Evolutionary conservation across 306 rosid genomes (phyloP), one percentile per base, ranked within the genome.

Genomic region (Cicer judaicum): DNA sequence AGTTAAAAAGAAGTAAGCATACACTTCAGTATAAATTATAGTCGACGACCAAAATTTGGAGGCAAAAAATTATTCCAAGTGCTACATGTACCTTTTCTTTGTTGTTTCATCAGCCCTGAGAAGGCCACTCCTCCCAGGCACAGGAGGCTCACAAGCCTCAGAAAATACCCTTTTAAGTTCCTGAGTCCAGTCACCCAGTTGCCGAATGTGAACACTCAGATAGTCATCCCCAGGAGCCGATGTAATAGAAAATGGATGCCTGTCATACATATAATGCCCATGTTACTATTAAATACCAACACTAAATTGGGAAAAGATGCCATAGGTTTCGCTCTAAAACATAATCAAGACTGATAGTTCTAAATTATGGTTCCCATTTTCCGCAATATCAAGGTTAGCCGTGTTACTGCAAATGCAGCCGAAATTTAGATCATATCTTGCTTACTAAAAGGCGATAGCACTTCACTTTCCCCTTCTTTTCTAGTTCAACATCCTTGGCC

Each of bases 171-270:
- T 89, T 82, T 89, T 95, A 50, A 95, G 96, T 79, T 95, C 99
- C 83, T 84, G 98, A 53, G 99, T 95, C 99, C 99, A 95, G 73
- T 95, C 99, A 70, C 99, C 99, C 34, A 95, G 90, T 90, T 95
- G 99, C 76, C 99, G 87, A 69, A 95, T 95, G 87, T 95, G 99
- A 82, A 95, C 97, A 68, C 99, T 95, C 80, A 95, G 90, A 78
- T 82, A 95, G 86, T 92, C 93, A 68, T 95, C 99, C n/a, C 90
- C 97, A n/a, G 99, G 99, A 79, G 99, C 93, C 15, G 99, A 95
- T 74, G 99, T 95, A 63, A 95, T 95, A 40, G 99, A 95, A 87
- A 95, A 95, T 21, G 99, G 99, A 85, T 95, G 99, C 99, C 99
- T 95, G 87, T 15, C 64, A 70, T 64, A 69, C 81, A 82, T 49